These are phyloP conservation scores for Boeremia lycopersici DNA, from an alignment of 2,329 filamentous ascomycete species.

Conservation along the genomic window DNA sequence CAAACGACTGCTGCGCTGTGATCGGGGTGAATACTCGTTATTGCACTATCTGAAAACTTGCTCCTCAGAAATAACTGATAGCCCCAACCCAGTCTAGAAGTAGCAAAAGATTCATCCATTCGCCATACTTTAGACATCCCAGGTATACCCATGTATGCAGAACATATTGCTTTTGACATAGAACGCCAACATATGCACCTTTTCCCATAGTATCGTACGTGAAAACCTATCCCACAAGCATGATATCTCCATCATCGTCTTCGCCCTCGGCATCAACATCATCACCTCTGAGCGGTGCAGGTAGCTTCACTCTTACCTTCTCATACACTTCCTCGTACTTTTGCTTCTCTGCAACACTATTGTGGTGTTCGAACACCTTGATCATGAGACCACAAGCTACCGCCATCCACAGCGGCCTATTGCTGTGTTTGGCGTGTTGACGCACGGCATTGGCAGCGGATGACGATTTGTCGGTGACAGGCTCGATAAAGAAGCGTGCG, in stretches of 20 bases:
- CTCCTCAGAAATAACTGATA: background rate
- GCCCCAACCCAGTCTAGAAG: background rate
- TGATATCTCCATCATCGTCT: conserved; percentile 20
- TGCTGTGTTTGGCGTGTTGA: conserved; percentile 30
- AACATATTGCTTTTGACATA: background rate
- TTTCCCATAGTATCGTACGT: background rate
- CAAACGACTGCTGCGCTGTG: too few species aligned
- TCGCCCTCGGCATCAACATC: conserved; percentile 33
- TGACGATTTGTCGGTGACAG: conserved; percentile 68
- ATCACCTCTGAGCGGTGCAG: conserved; percentile 27
- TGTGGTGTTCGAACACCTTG: conserved; percentile 37
- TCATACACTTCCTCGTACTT: conserved; percentile 28
- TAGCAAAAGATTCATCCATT: too few species aligned
- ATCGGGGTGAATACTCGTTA: too few species aligned
- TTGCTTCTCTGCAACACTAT: conserved; percentile 33
- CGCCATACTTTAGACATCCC: background rate
- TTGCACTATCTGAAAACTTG: background rate
- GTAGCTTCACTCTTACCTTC: conserved; percentile 30
- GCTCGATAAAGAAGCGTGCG: conserved; percentile 78
- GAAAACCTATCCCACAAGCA: background rate
- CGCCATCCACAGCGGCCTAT: conserved; percentile 38
- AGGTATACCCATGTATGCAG: conserved; percentile 7
- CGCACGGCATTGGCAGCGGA: conserved; percentile 51
- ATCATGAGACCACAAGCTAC: conserved; percentile 41
- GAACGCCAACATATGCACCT: conserved; percentile 11